phyloP scores from a whole-genome alignment of 805 yeast species.

The Jamesozyma spencerorum region DNA sequence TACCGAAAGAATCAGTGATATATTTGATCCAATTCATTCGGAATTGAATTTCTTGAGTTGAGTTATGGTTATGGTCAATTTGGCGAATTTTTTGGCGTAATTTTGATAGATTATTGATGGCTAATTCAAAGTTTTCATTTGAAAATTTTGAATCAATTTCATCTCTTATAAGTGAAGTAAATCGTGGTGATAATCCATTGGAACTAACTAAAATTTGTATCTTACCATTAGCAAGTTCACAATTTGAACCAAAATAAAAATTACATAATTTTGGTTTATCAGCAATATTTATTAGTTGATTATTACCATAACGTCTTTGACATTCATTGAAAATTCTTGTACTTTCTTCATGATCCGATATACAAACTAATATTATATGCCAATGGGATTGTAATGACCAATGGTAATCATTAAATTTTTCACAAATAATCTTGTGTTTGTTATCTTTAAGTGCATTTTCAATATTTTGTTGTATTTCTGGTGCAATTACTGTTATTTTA shows the following conservation, averaged over 20 bases:
- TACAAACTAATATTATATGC: slow-evolving; percentile 25
- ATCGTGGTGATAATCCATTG: slow-evolving; percentile 29
- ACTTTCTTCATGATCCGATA: slow-evolving; percentile 20
- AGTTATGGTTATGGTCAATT: not conserved
- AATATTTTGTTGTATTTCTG: slow-evolving; percentile 15
- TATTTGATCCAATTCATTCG: slow-evolving; percentile 29
- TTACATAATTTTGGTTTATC: slow-evolving; percentile 30
- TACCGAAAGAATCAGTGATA: slow-evolving; percentile 26
- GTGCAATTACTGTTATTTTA: slow-evolving; percentile 24
- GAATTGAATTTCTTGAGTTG: slow-evolving; percentile 17
- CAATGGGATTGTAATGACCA: slow-evolving; percentile 17
- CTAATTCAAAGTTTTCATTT: slow-evolving; percentile 15
- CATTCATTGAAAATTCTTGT: slow-evolving; percentile 18
- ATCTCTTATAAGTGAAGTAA: slow-evolving; percentile 24
- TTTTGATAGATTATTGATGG: slow-evolving; percentile 20
- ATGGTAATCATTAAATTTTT: slow-evolving; percentile 11
- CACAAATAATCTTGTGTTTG: slow-evolving; percentile 13
- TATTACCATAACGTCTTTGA: slow-evolving; percentile 18
- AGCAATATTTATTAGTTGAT: slow-evolving; percentile 29
- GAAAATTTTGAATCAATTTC: slow-evolving; percentile 16
- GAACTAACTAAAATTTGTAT: slow-evolving; percentile 23
- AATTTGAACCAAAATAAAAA: slow-evolving; percentile 30
- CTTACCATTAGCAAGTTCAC: slow-evolving; percentile 6
- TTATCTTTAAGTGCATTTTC: not conserved
- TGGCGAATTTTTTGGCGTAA: not conserved